Evolutionary conservation across 2,329 filamentous ascomycete genomes (phyloP), one percentile per base, ranked within the genome.

Genomic region (Talaromyces sp.): DNA sequence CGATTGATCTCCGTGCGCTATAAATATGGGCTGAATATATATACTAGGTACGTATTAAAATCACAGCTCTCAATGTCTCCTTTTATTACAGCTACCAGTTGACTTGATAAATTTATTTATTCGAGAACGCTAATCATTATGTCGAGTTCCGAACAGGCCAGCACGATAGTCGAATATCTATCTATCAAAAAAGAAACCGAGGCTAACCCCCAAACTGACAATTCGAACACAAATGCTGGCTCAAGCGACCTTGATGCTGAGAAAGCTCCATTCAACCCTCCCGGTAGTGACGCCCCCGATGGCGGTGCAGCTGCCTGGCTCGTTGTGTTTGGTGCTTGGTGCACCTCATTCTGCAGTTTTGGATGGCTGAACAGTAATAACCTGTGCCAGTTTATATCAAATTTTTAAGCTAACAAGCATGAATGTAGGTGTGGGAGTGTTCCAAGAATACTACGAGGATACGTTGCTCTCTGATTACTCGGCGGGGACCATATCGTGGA

Each of bases 401-500:
- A 5, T 10, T 54, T 53, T 28, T 53, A 36, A 51, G 30, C 14
- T 28, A 1, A 31, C 31, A 47, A 8, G 10, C 40, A 6, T 40
- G 36, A 40, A n/a, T n/a, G n/a, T 71, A 70, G 77, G 74, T 50
- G 74, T 80, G 61, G 85, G 83, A 12, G 76, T 83, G 10, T 87
- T 87, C 66, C 83, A 87, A 67, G 79, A 82, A 9, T 84, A 86
- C 67, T 87, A 87, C 67, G 72, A 84, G 65, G 75, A 72, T 79
- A 6, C 76, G 81, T 36, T 57, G 16, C 71, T 87, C 3, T 69
- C 65, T 3, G 58, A 75, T 2, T 83, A 83, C 63, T 82, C 82
- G 0, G 67, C 82, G 0, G 83, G 81, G 60, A 82, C 81, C 0
- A 76, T 87, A 9, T 76, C 84, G 9, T 87, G 85, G 85, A 87